Conservation (phyloP, 306 rosid genomes). For the Acacia acuminata region DNA sequence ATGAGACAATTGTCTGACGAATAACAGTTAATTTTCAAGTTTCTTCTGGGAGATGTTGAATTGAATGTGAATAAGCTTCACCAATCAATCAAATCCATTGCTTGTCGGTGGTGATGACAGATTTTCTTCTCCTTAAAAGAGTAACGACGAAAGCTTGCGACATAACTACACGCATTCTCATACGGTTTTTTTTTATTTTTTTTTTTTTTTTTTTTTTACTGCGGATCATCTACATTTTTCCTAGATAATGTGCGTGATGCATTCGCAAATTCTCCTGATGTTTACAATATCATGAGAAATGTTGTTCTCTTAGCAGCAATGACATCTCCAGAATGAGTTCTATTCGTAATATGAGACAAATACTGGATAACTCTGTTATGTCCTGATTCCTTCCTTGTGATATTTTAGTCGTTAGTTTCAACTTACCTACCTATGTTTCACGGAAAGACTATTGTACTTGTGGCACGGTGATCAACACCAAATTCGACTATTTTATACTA, state of each 20-base stretch:
- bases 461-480: neutral
- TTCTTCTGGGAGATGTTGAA: neutral
- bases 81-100: neutral
- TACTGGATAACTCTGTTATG: too few species aligned
- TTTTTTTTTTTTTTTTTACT: too few species aligned
- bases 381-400: neutral
- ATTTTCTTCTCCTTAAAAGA: neutral
- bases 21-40: constrained; percentile 1
- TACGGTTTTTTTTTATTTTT: too few species aligned
- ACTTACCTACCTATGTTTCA: neutral
- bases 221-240: neutral
- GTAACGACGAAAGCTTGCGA: neutral
- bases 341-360: too few species aligned
- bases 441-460: neutral
- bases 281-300: neutral
- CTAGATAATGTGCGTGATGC: neutral
- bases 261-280: neutral
- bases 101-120: neutral
- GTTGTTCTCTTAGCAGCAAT: neutral
- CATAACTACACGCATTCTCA: neutral
- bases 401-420: neutral
- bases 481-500: neutral
- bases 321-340: neutral
- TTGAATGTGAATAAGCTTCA: neutral
- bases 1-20: neutral